A percentile compares a stretch with the other conserved stretches of the same genome.
phyloP scores from a whole-genome alignment of 768 basidiomycete genomes.

The Amanita fuliginea region DNA sequence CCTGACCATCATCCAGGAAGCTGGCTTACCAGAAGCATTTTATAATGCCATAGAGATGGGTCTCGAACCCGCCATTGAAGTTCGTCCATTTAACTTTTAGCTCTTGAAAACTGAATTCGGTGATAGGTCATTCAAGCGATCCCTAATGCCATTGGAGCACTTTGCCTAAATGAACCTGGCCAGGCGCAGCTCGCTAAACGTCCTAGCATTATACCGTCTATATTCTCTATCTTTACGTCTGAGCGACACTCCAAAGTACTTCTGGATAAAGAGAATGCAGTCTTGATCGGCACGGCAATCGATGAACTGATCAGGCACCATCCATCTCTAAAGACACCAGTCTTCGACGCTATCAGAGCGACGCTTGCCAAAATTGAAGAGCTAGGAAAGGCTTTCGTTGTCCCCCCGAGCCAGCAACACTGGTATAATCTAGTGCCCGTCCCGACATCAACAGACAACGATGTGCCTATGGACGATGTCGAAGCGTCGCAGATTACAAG shows the following conservation, averaged over 20 bases:
- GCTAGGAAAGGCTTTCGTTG: constrained; percentile 48
- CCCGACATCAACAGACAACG: constrained; percentile 16
- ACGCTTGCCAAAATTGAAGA: constrained; percentile 68
- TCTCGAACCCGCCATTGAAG: constrained; percentile 83
- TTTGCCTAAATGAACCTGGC: constrained; percentile 89
- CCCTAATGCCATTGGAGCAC: constrained; percentile 89
- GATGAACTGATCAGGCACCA: constrained; percentile 97
- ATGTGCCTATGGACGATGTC: constrained; percentile 42
- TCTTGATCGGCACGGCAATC: constrained; percentile 77
- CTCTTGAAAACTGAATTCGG: constrained; percentile 5
- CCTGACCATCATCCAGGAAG: constrained; percentile 85
- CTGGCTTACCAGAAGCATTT: constrained; percentile 79
- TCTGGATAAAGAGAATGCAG: constrained; percentile 88
- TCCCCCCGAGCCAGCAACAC: constrained; percentile 46
- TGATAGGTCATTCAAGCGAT: constrained; percentile 80
- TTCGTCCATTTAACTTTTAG: constrained; percentile 17
- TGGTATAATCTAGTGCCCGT: constrained; percentile 52
- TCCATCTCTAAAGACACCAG: constrained; percentile 68
- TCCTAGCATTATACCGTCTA: constrained; percentile 72
- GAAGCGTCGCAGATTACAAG: not conserved
- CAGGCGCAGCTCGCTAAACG: constrained; percentile 70
- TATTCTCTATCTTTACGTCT: constrained; percentile 82
- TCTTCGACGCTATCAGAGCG: constrained; percentile 68
- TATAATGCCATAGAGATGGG: constrained; percentile 79
- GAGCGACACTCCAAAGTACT: constrained; percentile 74